These are phyloP conservation scores for Lactifluus rugatus DNA, from an alignment of 768 basidiomycete genomes.

Conservation along the genomic window DNA sequence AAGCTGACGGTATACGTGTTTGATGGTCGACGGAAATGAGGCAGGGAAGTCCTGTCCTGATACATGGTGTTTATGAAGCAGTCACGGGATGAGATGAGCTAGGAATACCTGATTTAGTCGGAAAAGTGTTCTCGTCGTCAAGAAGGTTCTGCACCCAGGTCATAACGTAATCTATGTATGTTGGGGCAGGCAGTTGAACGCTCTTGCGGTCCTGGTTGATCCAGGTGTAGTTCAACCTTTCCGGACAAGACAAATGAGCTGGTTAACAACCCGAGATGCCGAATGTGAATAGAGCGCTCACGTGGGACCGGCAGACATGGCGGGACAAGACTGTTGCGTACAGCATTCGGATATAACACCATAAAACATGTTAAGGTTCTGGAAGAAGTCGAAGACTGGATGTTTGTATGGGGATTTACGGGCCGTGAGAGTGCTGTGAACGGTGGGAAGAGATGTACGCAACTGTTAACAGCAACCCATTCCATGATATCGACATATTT, in stretches of 20 bases:
- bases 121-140: slow-evolving; percentile 91
- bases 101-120: slow-evolving; percentile 80
- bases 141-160: slow-evolving; percentile 91
- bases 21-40: slow-evolving; percentile 80
- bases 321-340: slow-evolving; percentile 80
- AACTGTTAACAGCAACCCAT: slow-evolving; percentile 94
- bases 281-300: slow-evolving; percentile 32
- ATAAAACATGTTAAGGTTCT: slow-evolving; percentile 95
- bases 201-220: slow-evolving; percentile 85
- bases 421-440: background rate
- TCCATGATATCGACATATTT: slow-evolving; percentile 95
- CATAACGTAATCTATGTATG: slow-evolving; percentile 97
- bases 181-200: slow-evolving; percentile 82
- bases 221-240: slow-evolving; percentile 89
- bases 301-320: slow-evolving; percentile 86
- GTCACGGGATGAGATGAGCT: background rate
- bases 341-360: slow-evolving; percentile 90
- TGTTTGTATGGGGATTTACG: background rate
- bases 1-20: slow-evolving; percentile 93
- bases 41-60: slow-evolving; percentile 80
- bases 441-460: slow-evolving; percentile 26
- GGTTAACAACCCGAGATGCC: background rate
- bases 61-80: background rate
- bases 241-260: background rate
- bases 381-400: slow-evolving; percentile 97